Base-by-base conservation (phyloP, 75 land plant species). In the Pinus taeda region DNA sequence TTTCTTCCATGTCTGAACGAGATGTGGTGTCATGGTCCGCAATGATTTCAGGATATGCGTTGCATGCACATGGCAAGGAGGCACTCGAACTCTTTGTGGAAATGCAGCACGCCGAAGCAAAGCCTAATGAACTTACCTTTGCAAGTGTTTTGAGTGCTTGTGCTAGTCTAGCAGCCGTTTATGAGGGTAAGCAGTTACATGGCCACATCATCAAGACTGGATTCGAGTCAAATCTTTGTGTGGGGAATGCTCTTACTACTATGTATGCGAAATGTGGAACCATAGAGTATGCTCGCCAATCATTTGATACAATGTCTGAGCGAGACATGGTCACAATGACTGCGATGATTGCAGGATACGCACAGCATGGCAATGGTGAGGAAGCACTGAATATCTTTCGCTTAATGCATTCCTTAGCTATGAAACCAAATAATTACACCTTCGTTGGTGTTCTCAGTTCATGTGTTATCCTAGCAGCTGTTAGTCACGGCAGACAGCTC, bases 251-350 rank as follows among this genome's bases (percentile, higher is more conserved):
- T 45, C 83, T 89, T 12, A 45, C 91, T 57, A 87, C 91, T 72
- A 75, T 90, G 82, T 93, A 90, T 84, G 87, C 90, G 0, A 93
- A 83, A 74, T 93, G 90, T 78, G 96, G 90, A 24, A 57, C 63
- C 24, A 79, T 93, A 39, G 74, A 71, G 59, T 83, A 85, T 57
- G 88, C 96, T 74, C 82, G 80, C 18, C 17, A 11, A 12, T 81
- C 82, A n/a, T 90, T 90, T 83, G 57, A 70, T 12, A 21, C 61
- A 37, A 29, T 70, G 30, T 74, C 82, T 57, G 84, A 85, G 55
- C 83, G 73, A 75, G 89, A 84, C 60, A 70, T 85, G 60, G 91
- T 87, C 39, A 57, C 88, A 15, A 89, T 91, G 93, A 91, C 86
- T 79, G 80, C 87, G 14, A 87, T 93, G 86, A 82, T 93, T 33